Conservation (phyloP, 768 basidiomycete genomes). For the Botryobasidium botryosum region DNA sequence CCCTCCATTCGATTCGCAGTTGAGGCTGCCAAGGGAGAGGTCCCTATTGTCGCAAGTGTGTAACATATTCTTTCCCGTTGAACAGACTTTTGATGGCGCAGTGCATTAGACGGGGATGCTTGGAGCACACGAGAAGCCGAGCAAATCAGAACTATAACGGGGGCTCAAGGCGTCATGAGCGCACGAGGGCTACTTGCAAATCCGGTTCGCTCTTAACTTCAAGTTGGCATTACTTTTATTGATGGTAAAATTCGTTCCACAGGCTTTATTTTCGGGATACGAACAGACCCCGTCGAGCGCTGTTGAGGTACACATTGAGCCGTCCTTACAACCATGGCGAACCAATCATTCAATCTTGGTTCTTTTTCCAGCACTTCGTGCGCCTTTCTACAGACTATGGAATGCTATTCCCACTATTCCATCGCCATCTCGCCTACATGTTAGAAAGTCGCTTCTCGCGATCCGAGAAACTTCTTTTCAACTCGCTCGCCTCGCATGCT, state of each 20-base stretch:
- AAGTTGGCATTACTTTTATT: background rate
- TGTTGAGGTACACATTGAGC: conserved; percentile 16
- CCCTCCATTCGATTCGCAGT: conserved; percentile 26
- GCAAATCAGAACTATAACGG: conserved; percentile 21
- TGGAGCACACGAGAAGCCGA: conserved; percentile 24
- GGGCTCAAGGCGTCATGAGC: conserved; percentile 29
- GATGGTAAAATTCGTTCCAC: background rate
- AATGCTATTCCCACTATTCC: conserved; percentile 26
- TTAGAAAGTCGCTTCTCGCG: conserved; percentile 17
- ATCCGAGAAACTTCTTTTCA: conserved; percentile 24
- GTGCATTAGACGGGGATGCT: conserved; percentile 27
- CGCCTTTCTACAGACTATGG: conserved; percentile 21
- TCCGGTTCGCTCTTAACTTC: conserved; percentile 15
- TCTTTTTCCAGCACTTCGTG: conserved; percentile 19
- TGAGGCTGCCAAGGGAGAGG: conserved; percentile 22
- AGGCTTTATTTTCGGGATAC: conserved; percentile 27
- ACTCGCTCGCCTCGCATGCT: conserved; percentile 21
- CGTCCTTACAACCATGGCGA: background rate
- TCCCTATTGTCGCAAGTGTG: conserved; percentile 25
- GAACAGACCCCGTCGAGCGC: conserved; percentile 21
- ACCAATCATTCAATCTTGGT: background rate
- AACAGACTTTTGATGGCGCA: background rate
- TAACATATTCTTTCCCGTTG: background rate
- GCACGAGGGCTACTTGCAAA: conserved; percentile 31
- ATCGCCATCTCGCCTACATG: conserved; percentile 28